Evolutionary conservation across 257 asterid genomes (phyloP).

Genomic region (Solanum piurae): DNA sequence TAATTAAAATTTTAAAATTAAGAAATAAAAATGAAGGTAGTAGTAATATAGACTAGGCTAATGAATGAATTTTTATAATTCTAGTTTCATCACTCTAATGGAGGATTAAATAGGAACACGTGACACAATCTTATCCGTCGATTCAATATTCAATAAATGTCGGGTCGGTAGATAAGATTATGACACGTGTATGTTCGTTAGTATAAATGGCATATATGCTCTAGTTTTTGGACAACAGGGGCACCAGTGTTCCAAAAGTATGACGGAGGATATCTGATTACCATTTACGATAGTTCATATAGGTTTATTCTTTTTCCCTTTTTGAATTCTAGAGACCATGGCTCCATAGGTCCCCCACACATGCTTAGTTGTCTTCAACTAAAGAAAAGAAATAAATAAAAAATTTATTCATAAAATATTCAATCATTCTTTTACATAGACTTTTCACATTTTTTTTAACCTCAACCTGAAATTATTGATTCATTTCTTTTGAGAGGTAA

Average conservation of each 20-base stretch:
- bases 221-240: accelerated
- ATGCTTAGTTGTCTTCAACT: not conserved
- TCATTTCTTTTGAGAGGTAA: not conserved
- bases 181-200: no score
- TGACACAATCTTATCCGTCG: accelerated
- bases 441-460: not conserved
- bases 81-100: no score
- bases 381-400: not conserved
- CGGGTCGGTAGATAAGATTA: no score
- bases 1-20: no score
- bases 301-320: no score
- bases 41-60: not conserved
- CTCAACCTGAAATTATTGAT: not conserved
- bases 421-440: not conserved
- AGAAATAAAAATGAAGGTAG: not conserved
- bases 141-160: no score
- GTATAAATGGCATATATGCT: no score
- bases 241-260: accelerated
- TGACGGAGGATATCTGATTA: accelerated
- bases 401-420: not conserved
- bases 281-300: no score
- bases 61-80: not conserved
- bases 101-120: no score
- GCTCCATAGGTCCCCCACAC: not conserved
- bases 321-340: not conserved